Percentiles rank a stretch among this genome's conserved stretches.
These are phyloP conservation scores for Zygoascus hellenicus DNA, from an alignment of 1,139 yeast species.

Conservation along the genomic window DNA sequence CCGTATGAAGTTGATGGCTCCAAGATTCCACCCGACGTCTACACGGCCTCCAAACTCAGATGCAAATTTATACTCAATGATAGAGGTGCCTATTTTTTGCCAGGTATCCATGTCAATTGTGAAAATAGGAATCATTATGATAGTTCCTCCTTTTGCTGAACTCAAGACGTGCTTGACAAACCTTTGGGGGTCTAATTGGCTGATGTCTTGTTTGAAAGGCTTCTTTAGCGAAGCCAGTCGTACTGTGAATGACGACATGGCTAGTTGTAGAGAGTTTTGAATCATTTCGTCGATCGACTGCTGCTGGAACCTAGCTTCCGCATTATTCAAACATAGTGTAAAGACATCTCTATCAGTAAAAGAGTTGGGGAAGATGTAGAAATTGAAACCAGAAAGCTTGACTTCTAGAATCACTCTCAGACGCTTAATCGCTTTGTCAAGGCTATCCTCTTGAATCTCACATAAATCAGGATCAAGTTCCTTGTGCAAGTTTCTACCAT, in stretches of 20 bases:
- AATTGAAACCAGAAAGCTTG: conserved; percentile 46
- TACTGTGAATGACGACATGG: conserved; percentile 56
- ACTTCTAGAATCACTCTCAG: conserved; percentile 58
- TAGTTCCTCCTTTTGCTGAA: conserved; percentile 69
- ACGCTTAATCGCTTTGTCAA: conserved; percentile 20
- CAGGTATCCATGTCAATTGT: conserved; percentile 69
- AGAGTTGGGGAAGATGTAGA: conserved; percentile 74
- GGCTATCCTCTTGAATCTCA: conserved; percentile 3
- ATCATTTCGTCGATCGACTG: conserved; percentile 13
- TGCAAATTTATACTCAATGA: conserved; percentile 59
- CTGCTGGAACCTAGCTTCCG: conserved; percentile 49
- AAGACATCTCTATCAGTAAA: conserved; percentile 70
- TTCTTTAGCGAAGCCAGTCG: conserved; percentile 54
- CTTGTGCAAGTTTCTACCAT: neutral
- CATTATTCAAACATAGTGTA: conserved; percentile 53
- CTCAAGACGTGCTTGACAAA: conserved; percentile 52
- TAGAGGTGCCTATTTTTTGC: conserved; percentile 44
- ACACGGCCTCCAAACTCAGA: conserved; percentile 84
- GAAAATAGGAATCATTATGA: conserved; percentile 73
- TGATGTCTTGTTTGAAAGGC: conserved; percentile 36
- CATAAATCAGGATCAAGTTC: neutral
- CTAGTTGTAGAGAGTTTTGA: conserved; percentile 28
- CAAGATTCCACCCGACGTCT: conserved; percentile 88
- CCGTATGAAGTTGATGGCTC: conserved; percentile 82
- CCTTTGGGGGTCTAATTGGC: conserved; percentile 44